These are phyloP conservation scores for Penicillium sp. DNA, from an alignment of 2,329 filamentous ascomycete species.

Conservation along the genomic window DNA sequence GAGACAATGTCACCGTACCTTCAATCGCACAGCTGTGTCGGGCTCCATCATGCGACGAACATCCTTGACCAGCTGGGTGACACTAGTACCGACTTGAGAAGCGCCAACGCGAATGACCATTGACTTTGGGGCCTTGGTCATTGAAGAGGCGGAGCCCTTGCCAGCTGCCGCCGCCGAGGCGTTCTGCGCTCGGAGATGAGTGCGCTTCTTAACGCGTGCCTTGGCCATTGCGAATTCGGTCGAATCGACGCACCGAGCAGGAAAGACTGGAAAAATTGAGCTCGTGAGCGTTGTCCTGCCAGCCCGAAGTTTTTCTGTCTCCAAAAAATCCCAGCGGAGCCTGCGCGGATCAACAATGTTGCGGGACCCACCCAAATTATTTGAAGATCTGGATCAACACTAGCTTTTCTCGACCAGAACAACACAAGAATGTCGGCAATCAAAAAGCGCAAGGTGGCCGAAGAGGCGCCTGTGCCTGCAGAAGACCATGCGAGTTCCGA, in stretches of 20 bases:
- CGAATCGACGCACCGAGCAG: conserved; percentile 1
- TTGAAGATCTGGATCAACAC: conserved; percentile 17
- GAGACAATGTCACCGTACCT: conserved; percentile 47
- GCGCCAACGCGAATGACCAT: conserved; percentile 98
- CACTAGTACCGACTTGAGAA: conserved; percentile 85
- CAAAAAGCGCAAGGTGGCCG: conserved; percentile 46
- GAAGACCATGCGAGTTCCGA: conserved; percentile 27
- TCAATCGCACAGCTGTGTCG: conserved; percentile 83
- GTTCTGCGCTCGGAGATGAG: conserved; percentile 70
- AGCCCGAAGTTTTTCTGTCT: conserved; percentile 33
- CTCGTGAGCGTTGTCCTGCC: conserved; percentile 14
- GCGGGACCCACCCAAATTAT: conserved; percentile 39
- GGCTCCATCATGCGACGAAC: conserved; percentile 95
- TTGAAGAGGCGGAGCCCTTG: conserved; percentile 63
- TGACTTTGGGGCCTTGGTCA: conserved; percentile 76
- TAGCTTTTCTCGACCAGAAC: conserved; percentile 3
- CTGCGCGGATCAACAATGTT: conserved; percentile 42
- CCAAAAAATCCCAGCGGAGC: conserved; percentile 38
- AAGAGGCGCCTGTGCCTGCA: conserved; percentile 19
- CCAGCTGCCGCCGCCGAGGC: conserved; percentile 45
- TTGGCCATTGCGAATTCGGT: conserved; percentile 65
- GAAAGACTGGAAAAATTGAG: conserved; percentile 4
- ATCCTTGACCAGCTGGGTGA: conserved; percentile 89
- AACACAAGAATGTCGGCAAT: conserved; percentile 37
- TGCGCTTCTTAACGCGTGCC: conserved; percentile 83